Evolutionary conservation across 2,329 filamentous ascomycete genomes (phyloP).

Genomic region (Lasiodiplodia sp.): DNA sequence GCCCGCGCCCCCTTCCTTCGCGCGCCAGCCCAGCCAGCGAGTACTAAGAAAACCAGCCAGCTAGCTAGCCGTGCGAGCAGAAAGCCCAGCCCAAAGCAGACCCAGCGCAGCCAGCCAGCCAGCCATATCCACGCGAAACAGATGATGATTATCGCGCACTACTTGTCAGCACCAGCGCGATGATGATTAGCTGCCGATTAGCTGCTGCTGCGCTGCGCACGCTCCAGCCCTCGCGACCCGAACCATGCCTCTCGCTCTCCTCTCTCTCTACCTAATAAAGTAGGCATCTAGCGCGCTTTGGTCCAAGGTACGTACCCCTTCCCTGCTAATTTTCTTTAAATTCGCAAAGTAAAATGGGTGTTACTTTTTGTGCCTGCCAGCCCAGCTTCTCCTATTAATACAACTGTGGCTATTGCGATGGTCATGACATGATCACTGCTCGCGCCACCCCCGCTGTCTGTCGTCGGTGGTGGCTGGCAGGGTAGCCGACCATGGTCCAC

Average conservation of each 20-base stretch:
- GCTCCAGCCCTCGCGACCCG: background rate
- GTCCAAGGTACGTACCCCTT: background rate
- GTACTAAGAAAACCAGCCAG: background rate
- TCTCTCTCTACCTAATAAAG: background rate
- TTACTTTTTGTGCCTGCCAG: background rate
- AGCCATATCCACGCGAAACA: background rate
- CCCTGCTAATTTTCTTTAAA: background rate
- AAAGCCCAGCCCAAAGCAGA: too few species aligned
- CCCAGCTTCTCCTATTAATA: background rate
- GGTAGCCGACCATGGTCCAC: background rate
- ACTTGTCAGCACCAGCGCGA: background rate
- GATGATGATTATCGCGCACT: background rate
- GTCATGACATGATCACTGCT: background rate
- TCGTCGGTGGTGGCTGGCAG: background rate
- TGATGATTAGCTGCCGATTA: background rate
- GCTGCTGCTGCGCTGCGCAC: background rate
- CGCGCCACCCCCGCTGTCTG: background rate
- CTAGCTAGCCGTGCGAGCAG: background rate
- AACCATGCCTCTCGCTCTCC: background rate
- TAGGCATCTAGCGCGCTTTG: background rate
- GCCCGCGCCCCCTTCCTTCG: background rate
- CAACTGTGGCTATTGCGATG: background rate
- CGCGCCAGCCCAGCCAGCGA: background rate
- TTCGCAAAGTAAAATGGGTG: background rate
- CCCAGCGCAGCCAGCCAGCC: background rate